Conservation (phyloP, 176 grass and related monocot genomes). For the Phoenix roebelenii region DNA sequence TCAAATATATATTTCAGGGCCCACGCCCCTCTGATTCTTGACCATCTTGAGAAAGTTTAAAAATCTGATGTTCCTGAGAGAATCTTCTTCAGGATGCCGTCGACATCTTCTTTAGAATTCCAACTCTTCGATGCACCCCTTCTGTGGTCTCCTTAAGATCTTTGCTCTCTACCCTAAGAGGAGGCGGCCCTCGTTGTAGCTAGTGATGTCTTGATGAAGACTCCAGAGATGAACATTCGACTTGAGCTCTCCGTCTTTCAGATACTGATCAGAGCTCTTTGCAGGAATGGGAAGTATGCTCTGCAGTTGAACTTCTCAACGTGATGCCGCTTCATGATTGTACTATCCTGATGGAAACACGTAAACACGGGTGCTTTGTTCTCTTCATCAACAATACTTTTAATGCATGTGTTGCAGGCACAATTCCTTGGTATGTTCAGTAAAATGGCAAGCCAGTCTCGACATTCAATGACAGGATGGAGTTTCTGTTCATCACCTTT, state of each 20-base stretch:
- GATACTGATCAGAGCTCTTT: conserved; percentile 19
- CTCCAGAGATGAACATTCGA: conserved; percentile 16
- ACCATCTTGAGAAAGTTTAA: conserved; percentile 12
- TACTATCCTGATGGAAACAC: conserved; percentile 10
- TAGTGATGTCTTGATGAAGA: conserved; percentile 27
- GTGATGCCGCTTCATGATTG: conserved; percentile 31
- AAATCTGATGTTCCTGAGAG: conserved; percentile 9
- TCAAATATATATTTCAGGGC: not conserved
- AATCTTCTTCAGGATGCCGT: conserved; percentile 18
- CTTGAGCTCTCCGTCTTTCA: conserved; percentile 20
- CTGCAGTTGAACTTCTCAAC: conserved; percentile 17
- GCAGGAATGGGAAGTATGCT: conserved; percentile 17
- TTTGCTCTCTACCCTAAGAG: conserved; percentile 19
- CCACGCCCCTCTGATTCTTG: not conserved
- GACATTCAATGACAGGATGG: too few relatives aligned
- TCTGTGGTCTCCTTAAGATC: conserved; percentile 9
- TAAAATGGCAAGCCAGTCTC: too few relatives aligned
- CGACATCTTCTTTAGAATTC: conserved; percentile 30
- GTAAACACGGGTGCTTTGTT: conserved; percentile 26
- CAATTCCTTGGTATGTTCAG: too few relatives aligned
- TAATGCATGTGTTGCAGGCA: too few relatives aligned
- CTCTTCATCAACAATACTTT: too few relatives aligned
- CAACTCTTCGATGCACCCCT: conserved; percentile 13
- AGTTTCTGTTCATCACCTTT: too few relatives aligned
- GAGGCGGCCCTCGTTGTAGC: conserved; percentile 21